These are phyloP conservation scores for Prunus salicina DNA, from an alignment of 306 rosid genomes.

Conservation along the genomic window DNA sequence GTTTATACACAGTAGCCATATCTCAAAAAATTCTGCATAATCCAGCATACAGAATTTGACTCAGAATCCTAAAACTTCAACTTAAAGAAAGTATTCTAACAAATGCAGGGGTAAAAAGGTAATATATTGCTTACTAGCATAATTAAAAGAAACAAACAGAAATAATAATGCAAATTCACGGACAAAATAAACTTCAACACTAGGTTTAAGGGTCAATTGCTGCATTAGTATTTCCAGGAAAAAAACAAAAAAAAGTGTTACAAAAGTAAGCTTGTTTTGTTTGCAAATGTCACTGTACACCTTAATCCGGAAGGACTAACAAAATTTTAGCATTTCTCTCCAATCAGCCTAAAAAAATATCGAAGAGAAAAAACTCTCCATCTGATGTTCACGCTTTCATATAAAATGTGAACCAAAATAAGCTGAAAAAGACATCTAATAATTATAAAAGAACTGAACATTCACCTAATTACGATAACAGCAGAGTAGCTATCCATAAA, in stretches of 20 bases:
- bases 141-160: not conserved
- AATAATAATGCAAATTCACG: not conserved
- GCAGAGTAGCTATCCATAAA: not conserved
- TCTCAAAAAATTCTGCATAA: slow-evolving; percentile 23
- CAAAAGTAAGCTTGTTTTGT: not conserved
- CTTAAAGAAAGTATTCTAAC: not conserved
- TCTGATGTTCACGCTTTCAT: not conserved
- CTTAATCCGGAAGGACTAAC: not conserved
- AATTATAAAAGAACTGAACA: not conserved
- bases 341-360: not conserved
- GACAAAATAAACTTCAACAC: not conserved
- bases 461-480: not conserved
- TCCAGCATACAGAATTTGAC: not conserved
- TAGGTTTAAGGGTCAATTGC: not conserved
- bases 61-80: not conserved
- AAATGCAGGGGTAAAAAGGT: not conserved
- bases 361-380: not conserved
- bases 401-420: not conserved
- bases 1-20: slow-evolving; percentile 38
- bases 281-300: not conserved
- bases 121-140: not conserved
- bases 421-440: not conserved
- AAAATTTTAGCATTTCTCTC: not conserved
- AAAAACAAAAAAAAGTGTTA: no score
- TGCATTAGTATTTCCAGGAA: not conserved